Evolutionary conservation across 495 filamentous ascomycete genomes (phyloP).

Genomic region (Talaromyces ruber): DNA sequence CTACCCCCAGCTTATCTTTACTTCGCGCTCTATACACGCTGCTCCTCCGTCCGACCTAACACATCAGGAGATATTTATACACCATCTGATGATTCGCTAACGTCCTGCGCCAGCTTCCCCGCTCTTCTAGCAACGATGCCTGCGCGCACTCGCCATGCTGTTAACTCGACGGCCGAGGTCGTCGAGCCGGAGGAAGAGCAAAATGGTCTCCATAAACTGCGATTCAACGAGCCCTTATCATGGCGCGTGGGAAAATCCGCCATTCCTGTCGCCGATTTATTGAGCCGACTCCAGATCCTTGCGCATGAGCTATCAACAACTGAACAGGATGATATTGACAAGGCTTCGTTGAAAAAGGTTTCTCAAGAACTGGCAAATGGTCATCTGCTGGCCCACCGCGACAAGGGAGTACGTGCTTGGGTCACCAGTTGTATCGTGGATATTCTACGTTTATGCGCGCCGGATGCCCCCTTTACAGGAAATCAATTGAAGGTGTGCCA

Average conservation of each 20-base stretch:
- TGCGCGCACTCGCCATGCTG: conserved; percentile 39
- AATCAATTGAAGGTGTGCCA: conserved; percentile 74
- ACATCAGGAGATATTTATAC: neutral
- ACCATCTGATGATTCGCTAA: conserved; percentile 6
- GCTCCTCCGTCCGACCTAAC: neutral
- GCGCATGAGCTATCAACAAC: conserved; percentile 75
- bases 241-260: conserved; percentile 83
- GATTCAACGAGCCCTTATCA: conserved; percentile 79
- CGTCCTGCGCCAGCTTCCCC: conserved; percentile 4
- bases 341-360: conserved; percentile 69
- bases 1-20: neutral
- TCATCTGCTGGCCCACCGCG: conserved; percentile 80
- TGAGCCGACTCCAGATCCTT: conserved; percentile 70
- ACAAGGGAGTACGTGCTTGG: conserved; percentile 85
- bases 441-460: conserved; percentile 86
- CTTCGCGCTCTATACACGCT: neutral
- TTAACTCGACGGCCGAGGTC: conserved; percentile 28
- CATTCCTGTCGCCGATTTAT: conserved; percentile 74
- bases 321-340: conserved; percentile 80
- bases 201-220: conserved; percentile 27
- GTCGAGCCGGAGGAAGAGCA: conserved; percentile 22
- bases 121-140: conserved; percentile 28
- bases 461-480: conserved; percentile 87
- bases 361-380: conserved; percentile 82
- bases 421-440: conserved; percentile 86